Conservation (phyloP, 2,329 filamentous ascomycete genomes). For the Aspergillus sp. region DNA sequence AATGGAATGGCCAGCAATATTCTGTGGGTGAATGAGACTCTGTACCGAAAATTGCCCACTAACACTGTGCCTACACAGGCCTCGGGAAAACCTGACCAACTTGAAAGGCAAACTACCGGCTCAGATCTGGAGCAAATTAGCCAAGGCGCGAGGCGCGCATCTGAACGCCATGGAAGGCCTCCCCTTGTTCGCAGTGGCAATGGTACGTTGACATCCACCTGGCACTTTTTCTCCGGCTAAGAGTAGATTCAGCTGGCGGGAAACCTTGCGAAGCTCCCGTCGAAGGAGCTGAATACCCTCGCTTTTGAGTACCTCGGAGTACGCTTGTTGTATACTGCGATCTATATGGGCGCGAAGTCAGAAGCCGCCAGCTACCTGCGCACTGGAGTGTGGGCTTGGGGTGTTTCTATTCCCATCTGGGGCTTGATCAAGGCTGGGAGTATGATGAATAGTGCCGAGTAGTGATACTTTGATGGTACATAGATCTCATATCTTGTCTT, state of each 20-base stretch:
- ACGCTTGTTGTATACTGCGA: constrained; percentile 30
- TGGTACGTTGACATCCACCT: constrained; percentile 14
- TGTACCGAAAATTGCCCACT: background rate
- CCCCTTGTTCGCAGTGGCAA: constrained; percentile 34
- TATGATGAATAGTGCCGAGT: constrained; percentile 5
- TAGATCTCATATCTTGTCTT: too few relatives aligned
- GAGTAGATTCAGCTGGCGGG: constrained; percentile 25
- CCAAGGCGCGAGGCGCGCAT: constrained; percentile 29
- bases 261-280: constrained; percentile 29
- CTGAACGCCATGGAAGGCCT: constrained; percentile 35
- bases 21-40: constrained; percentile 10
- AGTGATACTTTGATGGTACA: too few relatives aligned
- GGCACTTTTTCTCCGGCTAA: background rate
- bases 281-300: constrained; percentile 29
- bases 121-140: constrained; percentile 22
- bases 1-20: constrained; percentile 28
- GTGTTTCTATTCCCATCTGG: constrained; percentile 31
- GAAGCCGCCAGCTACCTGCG: constrained; percentile 32
- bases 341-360: constrained; percentile 32
- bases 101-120: constrained; percentile 25
- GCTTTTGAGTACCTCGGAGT: constrained; percentile 31
- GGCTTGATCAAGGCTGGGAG: constrained; percentile 29
- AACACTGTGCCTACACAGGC: constrained; percentile 13
- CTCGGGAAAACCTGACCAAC: constrained; percentile 29
- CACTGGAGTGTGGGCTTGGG: constrained; percentile 31